A percentile compares a stretch with the other conserved stretches of the same genome.
phyloP scores from a whole-genome alignment of 352 stramenopile species.

The Phytophthora quininea region DNA sequence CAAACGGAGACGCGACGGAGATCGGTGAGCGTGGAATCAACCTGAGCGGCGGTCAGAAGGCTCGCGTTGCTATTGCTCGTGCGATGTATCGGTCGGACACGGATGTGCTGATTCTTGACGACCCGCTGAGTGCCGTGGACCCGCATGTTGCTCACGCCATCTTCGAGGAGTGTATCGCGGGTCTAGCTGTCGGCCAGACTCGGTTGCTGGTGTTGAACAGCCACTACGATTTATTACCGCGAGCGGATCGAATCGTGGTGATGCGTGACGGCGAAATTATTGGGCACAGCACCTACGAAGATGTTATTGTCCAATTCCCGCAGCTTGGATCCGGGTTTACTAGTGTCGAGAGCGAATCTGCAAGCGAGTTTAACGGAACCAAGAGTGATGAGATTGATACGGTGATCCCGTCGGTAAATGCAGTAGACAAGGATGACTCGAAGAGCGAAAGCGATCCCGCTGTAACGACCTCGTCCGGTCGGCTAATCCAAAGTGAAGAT shows the following conservation, averaged over 20 bases:
- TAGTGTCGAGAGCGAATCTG: background rate
- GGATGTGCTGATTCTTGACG: slow-evolving; percentile 94
- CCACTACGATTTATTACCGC: slow-evolving; percentile 87
- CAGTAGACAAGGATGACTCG: background rate
- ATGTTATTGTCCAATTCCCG: slow-evolving; percentile 50
- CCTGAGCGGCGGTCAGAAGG: slow-evolving; percentile 61
- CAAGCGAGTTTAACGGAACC: background rate
- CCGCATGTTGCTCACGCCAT: slow-evolving; percentile 93
- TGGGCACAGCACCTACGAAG: slow-evolving; percentile 74
- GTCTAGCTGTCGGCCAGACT: slow-evolving; percentile 63
- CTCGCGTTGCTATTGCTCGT: slow-evolving; percentile 84
- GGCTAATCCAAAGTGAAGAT: slow-evolving; percentile 37
- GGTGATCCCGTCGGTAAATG: background rate
- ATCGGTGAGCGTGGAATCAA: slow-evolving; percentile 62
- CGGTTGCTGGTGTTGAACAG: slow-evolving; percentile 93
- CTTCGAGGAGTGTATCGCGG: slow-evolving; percentile 87
- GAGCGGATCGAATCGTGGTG: slow-evolving; percentile 54
- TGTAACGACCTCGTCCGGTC: background rate
- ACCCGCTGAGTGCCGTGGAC: slow-evolving; percentile 94
- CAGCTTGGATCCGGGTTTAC: slow-evolving; percentile 10
- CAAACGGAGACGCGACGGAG: slow-evolving; percentile 51
- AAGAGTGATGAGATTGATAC: background rate
- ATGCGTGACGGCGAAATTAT: slow-evolving; percentile 75
- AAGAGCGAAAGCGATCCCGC: background rate
- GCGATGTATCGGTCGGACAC: slow-evolving; percentile 86